Evolutionary conservation across 352 stramenopile species (phyloP).

Genomic region (Pythium guiyangense): DNA sequence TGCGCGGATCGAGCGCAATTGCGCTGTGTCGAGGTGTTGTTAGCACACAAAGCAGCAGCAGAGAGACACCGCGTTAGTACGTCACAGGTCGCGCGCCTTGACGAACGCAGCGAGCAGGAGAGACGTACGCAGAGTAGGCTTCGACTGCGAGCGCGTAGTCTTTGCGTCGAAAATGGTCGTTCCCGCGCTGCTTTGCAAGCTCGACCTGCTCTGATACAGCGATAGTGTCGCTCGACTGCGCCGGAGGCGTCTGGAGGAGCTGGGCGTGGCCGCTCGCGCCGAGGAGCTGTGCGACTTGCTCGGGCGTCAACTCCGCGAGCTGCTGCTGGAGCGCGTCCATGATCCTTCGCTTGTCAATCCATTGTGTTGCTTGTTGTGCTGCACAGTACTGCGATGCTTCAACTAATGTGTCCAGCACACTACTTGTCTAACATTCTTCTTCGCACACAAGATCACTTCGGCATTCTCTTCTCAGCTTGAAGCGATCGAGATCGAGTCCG

Average conservation of each 20-base stretch:
- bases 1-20: slow-evolving; percentile 32
- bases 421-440: neutral
- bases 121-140: slow-evolving; percentile 42
- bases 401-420: too few relatives aligned
- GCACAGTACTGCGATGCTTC: too few relatives aligned
- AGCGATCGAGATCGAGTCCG: neutral
- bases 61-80: too few relatives aligned
- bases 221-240: neutral
- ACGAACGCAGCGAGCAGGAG: neutral
- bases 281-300: slow-evolving; percentile 28
- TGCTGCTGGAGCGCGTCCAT: slow-evolving; percentile 25
- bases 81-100: neutral
- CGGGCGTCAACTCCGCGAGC: slow-evolving; percentile 20
- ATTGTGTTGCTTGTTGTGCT: neutral
- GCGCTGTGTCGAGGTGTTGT: slow-evolving; percentile 19
- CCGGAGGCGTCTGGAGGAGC: slow-evolving; percentile 12
- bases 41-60: too few relatives aligned
- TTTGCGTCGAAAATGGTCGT: slow-evolving; percentile 41
- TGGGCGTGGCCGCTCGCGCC: slow-evolving; percentile 25
- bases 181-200: slow-evolving; percentile 41
- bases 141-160: slow-evolving; percentile 28
- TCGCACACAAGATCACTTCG: slow-evolving; percentile 9
- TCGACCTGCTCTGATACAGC: slow-evolving; percentile 9
- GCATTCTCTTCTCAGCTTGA: slow-evolving; percentile 2
- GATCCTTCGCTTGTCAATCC: neutral